Percentiles rank a stretch among this genome's conserved stretches.
Conservation (phyloP, 495 filamentous ascomycete genomes). For the Extremus antarcticus region DNA sequence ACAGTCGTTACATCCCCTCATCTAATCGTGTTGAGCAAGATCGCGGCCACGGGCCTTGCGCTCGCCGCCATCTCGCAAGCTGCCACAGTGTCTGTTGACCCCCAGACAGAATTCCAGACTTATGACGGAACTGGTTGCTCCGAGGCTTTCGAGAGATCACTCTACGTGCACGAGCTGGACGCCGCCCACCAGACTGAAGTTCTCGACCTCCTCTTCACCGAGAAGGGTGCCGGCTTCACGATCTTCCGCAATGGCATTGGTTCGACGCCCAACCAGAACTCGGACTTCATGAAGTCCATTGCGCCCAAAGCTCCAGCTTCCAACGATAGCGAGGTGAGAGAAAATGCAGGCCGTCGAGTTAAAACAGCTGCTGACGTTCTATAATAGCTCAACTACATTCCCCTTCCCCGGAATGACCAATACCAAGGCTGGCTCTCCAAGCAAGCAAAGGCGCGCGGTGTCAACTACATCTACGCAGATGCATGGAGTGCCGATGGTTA, state of each 20-base stretch:
- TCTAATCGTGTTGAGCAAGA: not conserved
- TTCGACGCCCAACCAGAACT: conserved; percentile 20
- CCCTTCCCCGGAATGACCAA: conserved; percentile 31
- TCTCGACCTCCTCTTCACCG: conserved; percentile 40
- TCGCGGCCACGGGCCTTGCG: conserved; percentile 2
- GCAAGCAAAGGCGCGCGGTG: conserved; percentile 35
- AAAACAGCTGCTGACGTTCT: no score
- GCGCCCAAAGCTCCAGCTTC: conserved; percentile 9
- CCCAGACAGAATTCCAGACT: conserved; percentile 72
- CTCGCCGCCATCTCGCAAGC: conserved; percentile 20
- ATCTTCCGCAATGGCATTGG: conserved; percentile 47
- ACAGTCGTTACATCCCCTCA: not conserved
- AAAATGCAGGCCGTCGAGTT: not conserved
- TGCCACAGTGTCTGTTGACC: conserved; percentile 59
- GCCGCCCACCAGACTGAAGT: conserved; percentile 25
- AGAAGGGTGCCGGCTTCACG: conserved; percentile 40
- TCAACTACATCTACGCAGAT: conserved; percentile 42
- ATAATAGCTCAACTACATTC: conserved; percentile 34
- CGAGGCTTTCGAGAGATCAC: conserved; percentile 40
- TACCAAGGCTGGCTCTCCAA: conserved; percentile 42
- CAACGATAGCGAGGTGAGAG: conserved; percentile 4
- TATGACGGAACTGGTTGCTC: conserved; percentile 63
- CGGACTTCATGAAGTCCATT: conserved; percentile 22
- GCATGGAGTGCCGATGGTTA: conserved; percentile 44
- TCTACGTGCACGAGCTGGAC: conserved; percentile 30